These are phyloP conservation scores for Botrytis byssoidea DNA, from an alignment of 2,329 filamentous ascomycete genomes.

Conservation along the genomic window DNA sequence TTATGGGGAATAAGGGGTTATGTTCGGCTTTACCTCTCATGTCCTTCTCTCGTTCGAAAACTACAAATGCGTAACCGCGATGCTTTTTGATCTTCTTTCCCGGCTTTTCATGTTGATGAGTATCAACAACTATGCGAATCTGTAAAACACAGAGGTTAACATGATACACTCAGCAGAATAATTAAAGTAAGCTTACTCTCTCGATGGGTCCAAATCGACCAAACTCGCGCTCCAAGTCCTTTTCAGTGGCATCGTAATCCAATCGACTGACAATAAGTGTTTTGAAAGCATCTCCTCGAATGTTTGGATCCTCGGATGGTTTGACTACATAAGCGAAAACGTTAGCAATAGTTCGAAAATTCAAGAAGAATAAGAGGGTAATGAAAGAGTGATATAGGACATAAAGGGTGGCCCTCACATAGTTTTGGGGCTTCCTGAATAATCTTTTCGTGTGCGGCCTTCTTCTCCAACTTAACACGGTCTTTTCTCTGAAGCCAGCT, in stretches of 20 bases:
- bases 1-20: slow-evolving; percentile 40
- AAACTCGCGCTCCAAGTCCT: slow-evolving; percentile 92
- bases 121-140: slow-evolving; percentile 86
- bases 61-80: slow-evolving; percentile 91
- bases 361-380: not conserved
- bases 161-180: not conserved
- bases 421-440: slow-evolving; percentile 35
- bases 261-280: slow-evolving; percentile 90
- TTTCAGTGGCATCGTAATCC: slow-evolving; percentile 83
- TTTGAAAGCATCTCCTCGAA: slow-evolving; percentile 90
- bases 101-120: slow-evolving; percentile 63
- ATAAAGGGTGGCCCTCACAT: slow-evolving; percentile 37
- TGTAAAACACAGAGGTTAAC: slow-evolving; percentile 41
- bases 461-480: slow-evolving; percentile 78
- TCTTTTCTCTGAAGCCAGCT: slow-evolving; percentile 90
- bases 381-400: slow-evolving; percentile 33
- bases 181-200: slow-evolving; percentile 56
- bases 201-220: slow-evolving; percentile 92
- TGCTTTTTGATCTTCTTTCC: slow-evolving; percentile 81
- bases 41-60: slow-evolving; percentile 95
- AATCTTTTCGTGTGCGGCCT: slow-evolving; percentile 59
- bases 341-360: slow-evolving; percentile 26
- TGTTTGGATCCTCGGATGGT: slow-evolving; percentile 79
- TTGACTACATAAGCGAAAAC: slow-evolving; percentile 57
- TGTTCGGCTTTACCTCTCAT: slow-evolving; percentile 86